Evolutionary conservation across 345 rosid genomes (phyloP), one percentile per base, ranked within the genome.

Genomic region (Mercurialis annua): DNA sequence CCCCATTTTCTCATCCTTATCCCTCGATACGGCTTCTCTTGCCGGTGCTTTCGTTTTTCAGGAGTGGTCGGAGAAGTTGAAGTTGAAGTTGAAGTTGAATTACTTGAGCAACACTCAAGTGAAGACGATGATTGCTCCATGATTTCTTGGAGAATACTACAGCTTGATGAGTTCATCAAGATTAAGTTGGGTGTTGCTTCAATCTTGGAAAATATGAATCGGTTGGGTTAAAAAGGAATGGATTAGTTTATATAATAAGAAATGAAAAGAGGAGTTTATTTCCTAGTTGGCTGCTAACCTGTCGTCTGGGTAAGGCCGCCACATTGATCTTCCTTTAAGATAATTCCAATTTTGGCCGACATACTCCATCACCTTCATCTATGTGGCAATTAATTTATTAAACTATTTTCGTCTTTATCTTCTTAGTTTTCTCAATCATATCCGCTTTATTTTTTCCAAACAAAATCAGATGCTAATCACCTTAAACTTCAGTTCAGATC

Each of bases 1-100:
- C 85, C 85, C 85, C 85, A 82, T 81, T 82, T 82, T 65, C 86
- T 74, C 86, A 77, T 82, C 73, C 86, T 60, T 66, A 79, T 82
- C 7, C 83, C 86, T 63, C 81, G 59, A 43, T 82, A 82, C 2
- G 76, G 80, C 78, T 74, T 82, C 48, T 69, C 75, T 36, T 64
- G 71, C 24, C 36, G 49, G 60, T 38, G 76, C 69, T 75, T 75
- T 20, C 59, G 51, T 20, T 76, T 67, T 59, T 27, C 47, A 0
- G 58, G 0, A 6, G n/a, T 52, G 23, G 52, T 17, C 26, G 54
- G 9, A 20, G 24, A 6, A n/a, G 54, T 50, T 5, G 54, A 2
- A 6, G 54, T n/a, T 10, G 71, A 38, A 0, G 56, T 21, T 6
- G 74, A 17, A 3, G 69, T 48, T 5, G 78, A 58, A 6, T 62